Evolutionary conservation across 176 grass and related monocot genomes (phyloP).

Genomic region (Oryza meridionalis): DNA sequence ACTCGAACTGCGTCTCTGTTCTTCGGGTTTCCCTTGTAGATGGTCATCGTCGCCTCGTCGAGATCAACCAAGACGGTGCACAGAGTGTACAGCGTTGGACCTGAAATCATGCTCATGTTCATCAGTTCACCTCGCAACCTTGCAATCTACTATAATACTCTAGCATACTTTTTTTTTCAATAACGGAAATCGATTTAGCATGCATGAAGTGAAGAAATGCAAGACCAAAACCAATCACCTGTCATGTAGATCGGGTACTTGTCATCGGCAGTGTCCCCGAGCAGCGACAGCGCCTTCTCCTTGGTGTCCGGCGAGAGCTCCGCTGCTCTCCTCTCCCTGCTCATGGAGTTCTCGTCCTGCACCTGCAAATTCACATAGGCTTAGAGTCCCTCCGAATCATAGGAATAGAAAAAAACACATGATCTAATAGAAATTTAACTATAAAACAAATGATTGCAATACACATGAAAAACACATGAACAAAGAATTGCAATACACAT

Average conservation of each 20-base stretch:
- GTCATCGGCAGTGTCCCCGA: conserved; percentile 71
- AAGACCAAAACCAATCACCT: conserved; percentile 36
- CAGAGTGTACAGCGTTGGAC: conserved; percentile 68
- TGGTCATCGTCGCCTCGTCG: conserved; percentile 58
- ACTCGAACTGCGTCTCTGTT: conserved; percentile 32
- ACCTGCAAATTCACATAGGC: conserved; percentile 34
- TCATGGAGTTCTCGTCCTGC: conserved; percentile 77
- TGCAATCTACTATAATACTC: background rate
- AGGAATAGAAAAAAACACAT: too few species aligned
- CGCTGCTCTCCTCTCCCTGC: conserved; percentile 64
- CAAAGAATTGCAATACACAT: too few species aligned
- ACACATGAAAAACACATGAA: too few species aligned
- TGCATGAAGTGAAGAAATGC: background rate
- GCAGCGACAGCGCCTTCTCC: conserved; percentile 52
- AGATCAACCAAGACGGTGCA: conserved; percentile 83
- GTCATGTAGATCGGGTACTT: conserved; percentile 88
- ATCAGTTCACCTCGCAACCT: background rate
- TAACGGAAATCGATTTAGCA: too few species aligned
- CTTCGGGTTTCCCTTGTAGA: conserved; percentile 71
- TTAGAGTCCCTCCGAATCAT: background rate
- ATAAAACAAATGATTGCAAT: too few species aligned
- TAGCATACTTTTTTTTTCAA: too few species aligned
- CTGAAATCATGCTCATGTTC: conserved; percentile 47
- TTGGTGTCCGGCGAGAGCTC: conserved; percentile 54
- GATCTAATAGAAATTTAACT: too few species aligned